Evolutionary conservation across 2,329 filamentous ascomycete genomes (phyloP).

Genomic region (Epichloe brachyelytri): DNA sequence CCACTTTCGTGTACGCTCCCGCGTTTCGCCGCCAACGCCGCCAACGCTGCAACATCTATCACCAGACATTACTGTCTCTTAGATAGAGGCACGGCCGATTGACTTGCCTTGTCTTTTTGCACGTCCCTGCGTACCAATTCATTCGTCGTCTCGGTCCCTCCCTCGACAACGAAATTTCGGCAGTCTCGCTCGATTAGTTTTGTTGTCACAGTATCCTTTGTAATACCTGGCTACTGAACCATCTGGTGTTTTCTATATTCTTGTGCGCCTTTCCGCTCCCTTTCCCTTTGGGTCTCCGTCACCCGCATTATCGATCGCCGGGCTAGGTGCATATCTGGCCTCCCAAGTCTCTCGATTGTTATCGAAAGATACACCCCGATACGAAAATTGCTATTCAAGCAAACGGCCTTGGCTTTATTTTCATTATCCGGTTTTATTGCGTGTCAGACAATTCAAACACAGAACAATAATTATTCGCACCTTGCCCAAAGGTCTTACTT

Average conservation of each 20-base stretch:
- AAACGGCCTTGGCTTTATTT: constrained; percentile 1
- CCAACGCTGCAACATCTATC: not conserved
- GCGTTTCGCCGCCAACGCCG: not conserved
- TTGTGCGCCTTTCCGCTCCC: constrained; percentile 3
- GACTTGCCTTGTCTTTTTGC: not conserved
- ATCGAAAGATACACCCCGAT: not conserved
- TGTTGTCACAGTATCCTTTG: constrained; percentile 17
- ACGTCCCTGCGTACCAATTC: not conserved
- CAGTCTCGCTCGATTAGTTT: constrained; percentile 1
- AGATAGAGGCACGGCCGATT: not conserved
- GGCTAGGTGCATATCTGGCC: not conserved
- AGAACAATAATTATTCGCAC: not conserved
- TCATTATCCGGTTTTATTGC: constrained; percentile 1
- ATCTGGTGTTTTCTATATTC: constrained; percentile 5
- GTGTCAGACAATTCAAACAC: constrained; percentile 2
- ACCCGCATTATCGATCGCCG: not conserved
- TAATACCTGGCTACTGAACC: constrained; percentile 21
- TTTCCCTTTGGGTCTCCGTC: not conserved
- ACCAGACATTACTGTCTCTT: not conserved
- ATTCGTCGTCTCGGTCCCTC: not conserved
- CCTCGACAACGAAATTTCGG: not conserved
- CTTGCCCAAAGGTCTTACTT: not conserved
- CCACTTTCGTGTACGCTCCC: not conserved
- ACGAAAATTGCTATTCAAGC: not conserved
- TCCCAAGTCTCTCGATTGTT: not conserved